Evolutionary conservation across 1,284 basidiomycete species (phyloP).

Genomic region (Ceratobasidium sp.): DNA sequence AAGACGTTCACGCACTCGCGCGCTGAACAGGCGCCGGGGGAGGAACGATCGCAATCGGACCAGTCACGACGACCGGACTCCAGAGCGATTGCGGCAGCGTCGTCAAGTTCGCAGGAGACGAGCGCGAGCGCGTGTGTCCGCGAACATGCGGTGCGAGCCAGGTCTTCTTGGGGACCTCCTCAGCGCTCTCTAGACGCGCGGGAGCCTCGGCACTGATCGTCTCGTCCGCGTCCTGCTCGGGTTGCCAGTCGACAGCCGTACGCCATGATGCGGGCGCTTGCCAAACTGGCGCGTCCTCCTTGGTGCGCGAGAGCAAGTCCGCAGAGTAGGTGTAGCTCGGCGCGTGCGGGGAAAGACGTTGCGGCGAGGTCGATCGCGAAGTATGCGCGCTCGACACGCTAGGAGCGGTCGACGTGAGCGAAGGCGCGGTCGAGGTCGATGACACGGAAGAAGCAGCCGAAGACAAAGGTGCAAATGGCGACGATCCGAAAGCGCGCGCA

Average conservation of each 20-base stretch:
- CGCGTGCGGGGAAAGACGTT: constrained; percentile 32
- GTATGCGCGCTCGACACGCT: constrained; percentile 33
- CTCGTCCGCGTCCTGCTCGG: neutral
- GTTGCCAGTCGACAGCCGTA: neutral
- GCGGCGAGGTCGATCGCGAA: constrained; percentile 34
- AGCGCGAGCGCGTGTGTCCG: constrained; percentile 32
- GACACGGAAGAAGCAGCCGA: constrained; percentile 31
- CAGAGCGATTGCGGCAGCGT: constrained; percentile 26
- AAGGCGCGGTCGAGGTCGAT: constrained; percentile 40
- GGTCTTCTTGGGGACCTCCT: neutral
- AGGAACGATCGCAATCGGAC: constrained; percentile 31
- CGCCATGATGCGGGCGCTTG: constrained; percentile 24
- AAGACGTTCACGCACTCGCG: neutral
- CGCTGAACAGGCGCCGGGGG: neutral
- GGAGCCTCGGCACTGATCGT: constrained; percentile 11
- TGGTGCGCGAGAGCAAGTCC: constrained; percentile 23
- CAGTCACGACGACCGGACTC: constrained; percentile 25
- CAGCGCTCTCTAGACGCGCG: constrained; percentile 15
- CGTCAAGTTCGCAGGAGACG: constrained; percentile 33
- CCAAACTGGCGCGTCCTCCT: constrained; percentile 21
- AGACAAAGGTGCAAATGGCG: constrained; percentile 1
- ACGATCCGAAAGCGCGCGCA: constrained; percentile 1
- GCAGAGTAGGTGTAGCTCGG: constrained; percentile 22
- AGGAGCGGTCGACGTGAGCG: constrained; percentile 26
- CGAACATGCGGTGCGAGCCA: constrained; percentile 16